phyloP scores from a whole-genome alignment of 164 flowering plant species.

The Vitis riparia region DNA sequence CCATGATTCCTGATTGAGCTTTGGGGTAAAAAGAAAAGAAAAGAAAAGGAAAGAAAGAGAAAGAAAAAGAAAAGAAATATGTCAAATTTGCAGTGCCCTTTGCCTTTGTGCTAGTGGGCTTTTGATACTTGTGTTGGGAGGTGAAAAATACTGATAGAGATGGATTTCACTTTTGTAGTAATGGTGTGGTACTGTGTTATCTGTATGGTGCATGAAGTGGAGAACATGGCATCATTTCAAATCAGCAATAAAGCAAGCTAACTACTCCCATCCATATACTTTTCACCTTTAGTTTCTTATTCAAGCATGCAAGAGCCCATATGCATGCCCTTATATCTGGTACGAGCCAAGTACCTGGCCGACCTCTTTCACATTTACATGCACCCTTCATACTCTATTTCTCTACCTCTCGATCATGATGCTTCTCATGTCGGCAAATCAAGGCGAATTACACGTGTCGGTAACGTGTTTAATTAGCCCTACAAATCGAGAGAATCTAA shows the following conservation, averaged over 20 bases:
- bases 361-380: not conserved
- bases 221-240: slow-evolving; percentile 27
- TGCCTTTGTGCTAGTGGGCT: not conserved
- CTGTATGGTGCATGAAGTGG: slow-evolving; percentile 28
- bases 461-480: not conserved
- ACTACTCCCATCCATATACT: not conserved
- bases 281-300: not conserved
- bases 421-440: not conserved
- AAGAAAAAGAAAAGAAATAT: not conserved
- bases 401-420: too few species aligned
- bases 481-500: too few species aligned
- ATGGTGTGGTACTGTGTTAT: slow-evolving; percentile 11
- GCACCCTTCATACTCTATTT: too few species aligned
- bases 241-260: slow-evolving; percentile 3
- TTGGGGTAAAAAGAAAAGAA: not conserved
- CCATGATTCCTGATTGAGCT: not conserved
- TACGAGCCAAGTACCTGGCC: slow-evolving; percentile 23
- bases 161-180: slow-evolving; percentile 1
- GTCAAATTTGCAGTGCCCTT: not conserved
- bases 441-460: not conserved
- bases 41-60: too few species aligned
- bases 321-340: slow-evolving; percentile 23
- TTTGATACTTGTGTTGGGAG: not conserved
- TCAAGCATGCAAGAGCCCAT: slow-evolving; percentile 6
- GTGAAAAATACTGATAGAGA: not conserved